Base-by-base conservation (phyloP, 1,284 basidiomycete genomes). In the Salmacisia buchloeana region DNA sequence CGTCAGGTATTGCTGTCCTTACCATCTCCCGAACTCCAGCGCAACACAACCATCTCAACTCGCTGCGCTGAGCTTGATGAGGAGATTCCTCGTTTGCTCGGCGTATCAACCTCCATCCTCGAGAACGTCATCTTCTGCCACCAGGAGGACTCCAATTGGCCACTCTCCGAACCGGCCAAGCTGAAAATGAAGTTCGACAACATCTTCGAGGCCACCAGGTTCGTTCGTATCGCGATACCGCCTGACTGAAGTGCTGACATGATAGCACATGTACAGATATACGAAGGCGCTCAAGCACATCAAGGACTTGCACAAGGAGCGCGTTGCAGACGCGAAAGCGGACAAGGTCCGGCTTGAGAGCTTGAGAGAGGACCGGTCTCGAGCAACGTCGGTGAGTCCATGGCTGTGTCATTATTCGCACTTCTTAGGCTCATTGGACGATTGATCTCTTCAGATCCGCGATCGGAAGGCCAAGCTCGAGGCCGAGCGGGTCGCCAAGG, bases 51-150 rank as follows among this genome's bases (percentile, higher is more conserved):
- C 3, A 67, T 79, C 21, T 78, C 76, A 13, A 77, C 76, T 23
- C 72, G 72, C 36, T 79, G 77, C 63, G 74, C 76, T 36, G 94
- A 97, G 80, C 89, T 99, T 84, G 94, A 98, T 77, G 83, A 86
- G 15, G 96, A 98, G 80, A 93, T 98, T 88, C 64, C 83, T 91
- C 12, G 86, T 7, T 68, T 74, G 15, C 69, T 98, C n/a, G 96
- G 96, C 46, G 94, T 98, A 2, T 96, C 92, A 12, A 94, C 92
- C 80, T 89, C 94, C 6, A 94, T 99, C 57, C 86, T 98, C 23
- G 94, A 98, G 76, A 97, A 97, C 77, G 94, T 98, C 75, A 97
- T 99, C 66, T 98, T 99, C 77, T 99, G 96, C 81, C 96, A 99
- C 81, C 96, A 99, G 82, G 96, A 99, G 77, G 96, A 99, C 64